A percentile compares a stretch with the other conserved stretches of the same genome.
Evolutionary conservation across 352 stramenopile genomes (phyloP).

Genomic region (Globisporangium nunn): DNA sequence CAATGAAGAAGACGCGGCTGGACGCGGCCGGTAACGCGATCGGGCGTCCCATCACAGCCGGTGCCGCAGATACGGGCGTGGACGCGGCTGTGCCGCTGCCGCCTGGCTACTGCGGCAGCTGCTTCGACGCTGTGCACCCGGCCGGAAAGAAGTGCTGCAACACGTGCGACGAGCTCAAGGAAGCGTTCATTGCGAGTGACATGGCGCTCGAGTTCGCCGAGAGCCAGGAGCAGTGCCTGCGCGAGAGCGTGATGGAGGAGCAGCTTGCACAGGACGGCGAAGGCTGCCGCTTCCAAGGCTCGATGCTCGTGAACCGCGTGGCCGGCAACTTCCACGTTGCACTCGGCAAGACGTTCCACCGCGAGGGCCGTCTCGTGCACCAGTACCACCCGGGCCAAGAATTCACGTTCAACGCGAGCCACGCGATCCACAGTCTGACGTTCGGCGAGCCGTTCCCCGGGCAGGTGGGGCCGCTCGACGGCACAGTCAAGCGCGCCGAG

Average conservation of each 20-base stretch:
- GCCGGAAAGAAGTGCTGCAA: slow-evolving; percentile 72
- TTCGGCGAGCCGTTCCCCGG: slow-evolving; percentile 56
- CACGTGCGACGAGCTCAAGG: slow-evolving; percentile 78
- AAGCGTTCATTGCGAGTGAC: slow-evolving; percentile 72
- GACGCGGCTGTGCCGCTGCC: slow-evolving; percentile 31
- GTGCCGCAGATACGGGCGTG: slow-evolving; percentile 18
- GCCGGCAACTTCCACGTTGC: slow-evolving; percentile 83
- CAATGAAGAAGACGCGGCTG: slow-evolving; percentile 91
- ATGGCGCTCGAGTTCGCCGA: slow-evolving; percentile 71
- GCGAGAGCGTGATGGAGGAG: slow-evolving; percentile 57
- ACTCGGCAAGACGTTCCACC: slow-evolving; percentile 75
- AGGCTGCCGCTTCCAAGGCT: slow-evolving; percentile 69
- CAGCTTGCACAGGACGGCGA: slow-evolving; percentile 70
- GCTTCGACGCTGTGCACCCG: slow-evolving; percentile 86
- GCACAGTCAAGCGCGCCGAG: slow-evolving; percentile 37
- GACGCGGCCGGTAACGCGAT: slow-evolving; percentile 65
- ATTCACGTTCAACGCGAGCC: slow-evolving; percentile 71
- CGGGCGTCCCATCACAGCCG: slow-evolving; percentile 35
- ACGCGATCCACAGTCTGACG: slow-evolving; percentile 71
- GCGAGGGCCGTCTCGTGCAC: slow-evolving; percentile 69
- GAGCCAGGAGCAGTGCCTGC: slow-evolving; percentile 70
- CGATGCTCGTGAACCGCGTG: slow-evolving; percentile 83
- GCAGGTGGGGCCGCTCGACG: slow-evolving; percentile 38
- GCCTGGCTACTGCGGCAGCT: slow-evolving; percentile 92
- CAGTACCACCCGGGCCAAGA: slow-evolving; percentile 79